Base-by-base conservation (phyloP, 2,329 filamentous ascomycete species). In the Colletotrichum sp. region DNA sequence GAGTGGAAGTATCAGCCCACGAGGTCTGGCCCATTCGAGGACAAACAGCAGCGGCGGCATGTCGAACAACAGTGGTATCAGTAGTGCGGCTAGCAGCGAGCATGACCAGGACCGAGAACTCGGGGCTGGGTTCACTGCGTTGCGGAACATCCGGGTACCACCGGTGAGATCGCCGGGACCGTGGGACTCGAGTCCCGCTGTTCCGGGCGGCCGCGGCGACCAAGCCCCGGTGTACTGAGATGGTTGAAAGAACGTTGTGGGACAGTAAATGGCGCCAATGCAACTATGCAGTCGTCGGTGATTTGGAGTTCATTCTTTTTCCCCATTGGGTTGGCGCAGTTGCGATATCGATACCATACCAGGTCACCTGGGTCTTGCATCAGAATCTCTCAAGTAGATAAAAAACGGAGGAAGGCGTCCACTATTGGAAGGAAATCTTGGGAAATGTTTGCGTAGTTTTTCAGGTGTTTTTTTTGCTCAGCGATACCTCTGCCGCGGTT, bases 61-160 rank as follows among this genome's bases (percentile, higher is more conserved):
- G 73, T 85, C 84, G n/a, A 83, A 83, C 68, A 80, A 80, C 21
- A 85, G 83, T 72, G 80, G 81, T 18, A 81, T 80, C 21, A 85
- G 82, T 57, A 79, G 79, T 65, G 68, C 39, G 24, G 65, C 76
- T 5, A 77, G 78, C 77, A 78, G 78, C 73, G 77, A 78, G 39
- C 68, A 68, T 26, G 57, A 76, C n/a, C 55, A 73, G 52, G 71
- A 77, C 12, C 75, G 68, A 39, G 76, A 77, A 7, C 49, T 72
- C 28, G 75, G 71, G 15, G 34, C 74, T 10, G 77, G 75, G 8
- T 73, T 78, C 62, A 76, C 71, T 16, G 57, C 77, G 9, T 34
- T 78, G 24, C 68, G 78, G 15, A 78, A 73, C 28, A 75, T 78
- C 12, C 77, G 75, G 18, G 66, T 75, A 18, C 74, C 78, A 3